phyloP scores from a whole-genome alignment of 2,329 filamentous ascomycete species.

The Leptosphaerulina australis region DNA sequence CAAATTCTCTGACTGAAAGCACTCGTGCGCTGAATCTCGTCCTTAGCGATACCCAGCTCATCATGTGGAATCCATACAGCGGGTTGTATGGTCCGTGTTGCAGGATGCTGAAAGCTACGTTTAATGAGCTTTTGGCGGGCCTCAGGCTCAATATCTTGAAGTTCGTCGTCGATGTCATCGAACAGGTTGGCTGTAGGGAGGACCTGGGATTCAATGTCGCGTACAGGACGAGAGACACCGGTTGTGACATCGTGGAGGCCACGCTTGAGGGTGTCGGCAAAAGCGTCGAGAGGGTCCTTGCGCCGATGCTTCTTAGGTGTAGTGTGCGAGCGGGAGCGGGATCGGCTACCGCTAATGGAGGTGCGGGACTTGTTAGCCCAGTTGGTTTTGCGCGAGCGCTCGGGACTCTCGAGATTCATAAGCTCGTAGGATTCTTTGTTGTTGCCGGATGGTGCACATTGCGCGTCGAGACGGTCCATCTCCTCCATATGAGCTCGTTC shows the following conservation, averaged over 20 bases:
- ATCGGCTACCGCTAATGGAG: slow-evolving; percentile 38
- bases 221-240: slow-evolving; percentile 40
- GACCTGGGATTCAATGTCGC: slow-evolving; percentile 51
- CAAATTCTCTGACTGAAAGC: slow-evolving; percentile 77
- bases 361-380: slow-evolving; percentile 41
- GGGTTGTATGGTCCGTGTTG: slow-evolving; percentile 80
- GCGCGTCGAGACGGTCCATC: slow-evolving; percentile 22
- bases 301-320: slow-evolving; percentile 29
- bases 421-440: slow-evolving; percentile 35
- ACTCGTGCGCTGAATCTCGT: slow-evolving; percentile 82
- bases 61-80: slow-evolving; percentile 95
- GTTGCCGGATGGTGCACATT: slow-evolving; percentile 6
- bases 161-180: slow-evolving; percentile 85
- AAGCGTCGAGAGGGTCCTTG: slow-evolving; percentile 36
- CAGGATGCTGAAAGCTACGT: slow-evolving; percentile 89
- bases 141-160: slow-evolving; percentile 90
- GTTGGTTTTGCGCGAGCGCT: slow-evolving; percentile 27
- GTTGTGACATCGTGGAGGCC: slow-evolving; percentile 42
- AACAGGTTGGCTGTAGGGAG: slow-evolving; percentile 81
- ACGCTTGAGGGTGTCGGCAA: slow-evolving; percentile 35
- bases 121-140: slow-evolving; percentile 85
- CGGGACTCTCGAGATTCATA: slow-evolving; percentile 34
- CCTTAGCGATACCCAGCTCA: slow-evolving; percentile 86
- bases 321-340: slow-evolving; percentile 26
- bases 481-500: slow-evolving; percentile 45